Conservation (phyloP, 1,284 basidiomycete genomes). For the Hypsizygus ulmarius region DNA sequence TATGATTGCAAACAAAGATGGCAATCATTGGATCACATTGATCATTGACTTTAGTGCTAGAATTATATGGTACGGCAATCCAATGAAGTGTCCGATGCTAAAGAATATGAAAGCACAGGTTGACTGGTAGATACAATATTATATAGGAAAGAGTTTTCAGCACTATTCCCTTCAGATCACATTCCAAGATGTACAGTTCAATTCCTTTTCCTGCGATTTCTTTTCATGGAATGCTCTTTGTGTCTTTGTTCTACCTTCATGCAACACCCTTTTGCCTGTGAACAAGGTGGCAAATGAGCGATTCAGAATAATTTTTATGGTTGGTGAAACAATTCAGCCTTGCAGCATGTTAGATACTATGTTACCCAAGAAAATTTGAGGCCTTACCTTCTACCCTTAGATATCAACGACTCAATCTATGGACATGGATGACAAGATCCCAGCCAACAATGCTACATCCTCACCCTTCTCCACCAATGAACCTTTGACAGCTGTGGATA, state of each 20-base stretch:
- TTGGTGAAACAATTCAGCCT: neutral
- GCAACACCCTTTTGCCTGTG: slow-evolving; percentile 14
- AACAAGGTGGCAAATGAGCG: slow-evolving; percentile 9
- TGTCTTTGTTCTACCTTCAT: slow-evolving; percentile 12
- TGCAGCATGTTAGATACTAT: too few species aligned
- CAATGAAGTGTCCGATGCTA: slow-evolving; percentile 11
- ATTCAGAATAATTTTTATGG: slow-evolving; percentile 13
- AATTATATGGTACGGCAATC: slow-evolving; percentile 22
- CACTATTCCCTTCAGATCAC: slow-evolving; percentile 18
- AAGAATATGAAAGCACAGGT: slow-evolving; percentile 12
- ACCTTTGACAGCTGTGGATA: too few species aligned
- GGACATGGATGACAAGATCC: too few species aligned
- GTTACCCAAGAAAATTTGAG: too few species aligned
- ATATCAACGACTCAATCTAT: too few species aligned
- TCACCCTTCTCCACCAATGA: too few species aligned
- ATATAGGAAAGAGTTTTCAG: slow-evolving; percentile 17
- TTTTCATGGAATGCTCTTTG: slow-evolving; percentile 18
- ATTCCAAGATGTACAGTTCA: slow-evolving; percentile 18
- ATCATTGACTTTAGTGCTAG: slow-evolving; percentile 17
- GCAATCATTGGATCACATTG: slow-evolving; percentile 23
- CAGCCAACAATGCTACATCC: too few species aligned
- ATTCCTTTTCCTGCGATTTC: slow-evolving; percentile 23
- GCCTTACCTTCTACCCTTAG: too few species aligned
- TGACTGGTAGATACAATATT: slow-evolving; percentile 21
- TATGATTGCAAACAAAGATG: slow-evolving; percentile 13